A percentile compares a stretch with the other conserved stretches of the same genome.
phyloP scores from a whole-genome alignment of 2,329 filamentous ascomycete genomes.

The Penicillium polonicum region DNA sequence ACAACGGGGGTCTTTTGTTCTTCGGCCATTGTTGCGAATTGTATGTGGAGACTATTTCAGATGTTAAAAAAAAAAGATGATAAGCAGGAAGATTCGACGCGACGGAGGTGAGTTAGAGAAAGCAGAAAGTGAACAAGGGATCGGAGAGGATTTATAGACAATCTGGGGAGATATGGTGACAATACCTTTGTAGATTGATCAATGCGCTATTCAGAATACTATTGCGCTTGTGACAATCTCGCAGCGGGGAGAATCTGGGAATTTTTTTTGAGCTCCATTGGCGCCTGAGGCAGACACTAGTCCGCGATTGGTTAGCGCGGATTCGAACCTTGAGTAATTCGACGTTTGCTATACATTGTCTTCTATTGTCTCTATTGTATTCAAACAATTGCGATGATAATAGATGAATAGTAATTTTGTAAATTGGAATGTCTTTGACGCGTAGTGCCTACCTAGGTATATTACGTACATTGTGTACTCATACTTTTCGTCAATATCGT shows the following conservation, averaged over 20 bases:
- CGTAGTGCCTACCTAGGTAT: no score
- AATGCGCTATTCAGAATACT: constrained; percentile 6
- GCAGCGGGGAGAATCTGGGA: constrained; percentile 20
- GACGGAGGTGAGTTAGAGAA: background rate
- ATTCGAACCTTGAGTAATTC: background rate
- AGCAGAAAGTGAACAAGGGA: background rate
- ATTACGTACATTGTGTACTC: background rate
- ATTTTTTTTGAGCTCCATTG: constrained; percentile 24
- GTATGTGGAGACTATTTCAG: constrained; percentile 8
- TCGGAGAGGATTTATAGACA: background rate
- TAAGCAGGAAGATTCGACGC: constrained; percentile 7
- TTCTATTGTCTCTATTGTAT: background rate
- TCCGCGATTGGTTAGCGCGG: constrained; percentile 1
- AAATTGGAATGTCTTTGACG: background rate
- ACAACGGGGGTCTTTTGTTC: constrained; percentile 36
- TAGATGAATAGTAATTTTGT: background rate
- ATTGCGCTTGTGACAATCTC: constrained; percentile 7
- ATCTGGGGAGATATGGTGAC: background rate
- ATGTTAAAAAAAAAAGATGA: constrained; percentile 1
- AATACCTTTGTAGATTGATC: constrained; percentile 4
- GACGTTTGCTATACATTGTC: background rate
- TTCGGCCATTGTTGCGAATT: constrained; percentile 34
- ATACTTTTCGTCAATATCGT: background rate
- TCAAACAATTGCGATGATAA: background rate
- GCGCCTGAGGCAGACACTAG: constrained; percentile 20